Conservation (phyloP, 441 rosid genomes). For the Adansonia rubrostipa region DNA sequence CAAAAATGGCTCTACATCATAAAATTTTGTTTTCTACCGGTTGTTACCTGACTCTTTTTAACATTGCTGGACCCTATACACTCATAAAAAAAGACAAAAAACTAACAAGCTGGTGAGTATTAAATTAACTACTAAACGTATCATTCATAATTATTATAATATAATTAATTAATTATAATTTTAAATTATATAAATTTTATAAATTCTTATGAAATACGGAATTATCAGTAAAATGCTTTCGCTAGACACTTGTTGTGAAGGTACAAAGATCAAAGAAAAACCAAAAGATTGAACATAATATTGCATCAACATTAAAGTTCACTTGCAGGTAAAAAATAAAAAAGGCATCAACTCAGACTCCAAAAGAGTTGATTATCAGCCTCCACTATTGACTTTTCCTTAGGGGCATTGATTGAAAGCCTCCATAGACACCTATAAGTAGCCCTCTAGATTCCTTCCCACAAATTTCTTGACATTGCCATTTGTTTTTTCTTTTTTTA, state of each 20-base stretch:
- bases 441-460: slow-evolving; percentile 37
- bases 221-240: no score
- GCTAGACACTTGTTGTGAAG: neutral
- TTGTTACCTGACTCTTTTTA: slow-evolving; percentile 17
- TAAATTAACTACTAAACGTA: neutral
- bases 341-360: neutral
- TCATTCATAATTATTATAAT: no score
- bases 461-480: neutral
- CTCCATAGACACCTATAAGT: slow-evolving; percentile 10
- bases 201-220: no score
- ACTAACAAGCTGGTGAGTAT: slow-evolving; percentile 13
- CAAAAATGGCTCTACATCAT: slow-evolving; percentile 17
- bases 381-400: neutral
- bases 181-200: no score
- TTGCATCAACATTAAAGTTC: neutral
- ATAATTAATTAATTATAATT: no score
- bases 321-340: neutral
- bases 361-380: neutral
- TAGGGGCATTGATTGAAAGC: neutral
- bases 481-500: slow-evolving; percentile 16
- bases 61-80: slow-evolving; percentile 10
- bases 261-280: neutral
- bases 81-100: slow-evolving; percentile 1
- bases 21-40: slow-evolving; percentile 14
- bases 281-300: neutral